Evolutionary conservation across 2,329 filamentous ascomycete species (phyloP).

Genomic region (Exophiala lecanii-corni): DNA sequence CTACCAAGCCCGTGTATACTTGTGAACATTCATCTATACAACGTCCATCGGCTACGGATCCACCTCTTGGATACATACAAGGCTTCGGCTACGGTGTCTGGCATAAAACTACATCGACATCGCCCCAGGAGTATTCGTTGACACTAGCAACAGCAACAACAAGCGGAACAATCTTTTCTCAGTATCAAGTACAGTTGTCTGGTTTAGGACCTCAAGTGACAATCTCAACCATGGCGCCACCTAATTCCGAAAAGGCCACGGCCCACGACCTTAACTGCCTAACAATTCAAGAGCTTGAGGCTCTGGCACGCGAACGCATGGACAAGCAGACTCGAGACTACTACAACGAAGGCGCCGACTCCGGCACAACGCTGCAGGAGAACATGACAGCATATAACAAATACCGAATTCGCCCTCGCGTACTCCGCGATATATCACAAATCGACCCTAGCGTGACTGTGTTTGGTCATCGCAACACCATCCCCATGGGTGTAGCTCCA

Average conservation of each 20-base stretch:
- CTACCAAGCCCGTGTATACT: too few species aligned
- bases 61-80: too few species aligned
- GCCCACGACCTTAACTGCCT: slow-evolving; percentile 39
- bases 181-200: too few species aligned
- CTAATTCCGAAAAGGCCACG: slow-evolving; percentile 4
- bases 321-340: slow-evolving; percentile 38
- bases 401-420: slow-evolving; percentile 38
- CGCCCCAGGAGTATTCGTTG: too few species aligned
- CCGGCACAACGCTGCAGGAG: slow-evolving; percentile 25
- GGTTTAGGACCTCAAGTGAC: too few species aligned
- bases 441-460: slow-evolving; percentile 37
- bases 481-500: slow-evolving; percentile 48
- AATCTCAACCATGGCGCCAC: not conserved
- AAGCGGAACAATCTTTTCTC: too few species aligned
- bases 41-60: too few species aligned
- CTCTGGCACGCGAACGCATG: slow-evolving; percentile 33
- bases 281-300: slow-evolving; percentile 39
- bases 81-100: too few species aligned
- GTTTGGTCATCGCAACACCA: slow-evolving; percentile 38
- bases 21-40: too few species aligned
- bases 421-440: slow-evolving; percentile 36
- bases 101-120: too few species aligned
- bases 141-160: too few species aligned
- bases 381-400: slow-evolving; percentile 24
- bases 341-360: slow-evolving; percentile 50